Conservation (phyloP, 1,284 basidiomycete genomes). For the Neolentinus lepideus region DNA sequence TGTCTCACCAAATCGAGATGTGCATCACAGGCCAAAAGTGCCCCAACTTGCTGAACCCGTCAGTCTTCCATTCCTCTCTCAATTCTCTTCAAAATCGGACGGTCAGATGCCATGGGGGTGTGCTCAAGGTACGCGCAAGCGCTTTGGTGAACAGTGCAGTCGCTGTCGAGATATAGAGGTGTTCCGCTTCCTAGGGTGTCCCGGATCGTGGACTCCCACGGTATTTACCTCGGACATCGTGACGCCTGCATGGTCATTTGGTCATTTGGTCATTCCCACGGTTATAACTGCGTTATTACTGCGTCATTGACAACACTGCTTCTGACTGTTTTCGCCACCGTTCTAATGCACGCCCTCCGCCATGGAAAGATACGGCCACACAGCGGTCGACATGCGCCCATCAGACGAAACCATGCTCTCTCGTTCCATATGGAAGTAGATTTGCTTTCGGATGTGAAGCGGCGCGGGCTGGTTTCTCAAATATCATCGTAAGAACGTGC, state of each 20-base stretch:
- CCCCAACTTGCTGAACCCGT: too few species aligned
- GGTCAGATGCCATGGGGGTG: too few species aligned
- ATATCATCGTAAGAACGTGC: conserved; percentile 19
- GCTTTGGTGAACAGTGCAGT: too few species aligned
- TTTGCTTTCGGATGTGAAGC: conserved; percentile 15
- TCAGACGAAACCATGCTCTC: background rate
- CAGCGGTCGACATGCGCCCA: background rate
- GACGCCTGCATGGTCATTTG: background rate
- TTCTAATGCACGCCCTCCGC: background rate
- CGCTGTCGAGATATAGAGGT: too few species aligned
- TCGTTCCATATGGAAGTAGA: background rate
- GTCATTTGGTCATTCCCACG: background rate
- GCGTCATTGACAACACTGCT: background rate
- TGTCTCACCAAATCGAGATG: too few species aligned
- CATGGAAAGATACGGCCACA: background rate
- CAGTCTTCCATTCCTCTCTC: too few species aligned
- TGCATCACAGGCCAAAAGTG: too few species aligned
- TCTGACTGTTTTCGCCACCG: background rate
- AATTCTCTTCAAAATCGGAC: too few species aligned
- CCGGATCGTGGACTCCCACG: too few species aligned
- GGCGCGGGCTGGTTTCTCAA: conserved; percentile 23
- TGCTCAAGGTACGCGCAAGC: too few species aligned
- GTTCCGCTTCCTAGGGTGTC: too few species aligned
- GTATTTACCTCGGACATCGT: background rate
- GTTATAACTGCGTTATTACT: background rate